Base-by-base conservation (phyloP, 305 asterid genomes). In the Withania somnifera region DNA sequence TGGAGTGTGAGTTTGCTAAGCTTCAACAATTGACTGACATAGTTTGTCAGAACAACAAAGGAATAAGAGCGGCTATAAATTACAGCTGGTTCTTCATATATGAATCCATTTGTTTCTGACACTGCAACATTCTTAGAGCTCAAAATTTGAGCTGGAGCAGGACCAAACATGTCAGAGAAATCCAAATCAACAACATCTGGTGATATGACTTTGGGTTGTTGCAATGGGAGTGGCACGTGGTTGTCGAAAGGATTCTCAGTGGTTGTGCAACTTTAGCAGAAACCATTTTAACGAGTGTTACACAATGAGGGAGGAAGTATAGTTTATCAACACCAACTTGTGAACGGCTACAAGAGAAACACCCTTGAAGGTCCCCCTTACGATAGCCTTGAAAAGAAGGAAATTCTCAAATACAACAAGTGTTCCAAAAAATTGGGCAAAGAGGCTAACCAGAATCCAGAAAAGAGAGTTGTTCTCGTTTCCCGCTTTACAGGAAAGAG, bases 401-500 rank as follows among this genome's bases (percentile, higher is more conserved):
- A 89, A 90, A 76, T 83, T 85, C 83, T 83, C 88, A 78, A 86
- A 83, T 9, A 82, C 71, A 77, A 87, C 88, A 56, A 89, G 81
- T 80, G 84, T 83, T 76, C 91, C 92, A 58, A 91, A 86, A 85
- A 87, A 91, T 75, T 86, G 82, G 28, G 89, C 92, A 86, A 84
- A 91, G 84, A 91, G 81, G 90, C 92, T 83, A 84, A 83, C 81
- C 79, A 88, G 77, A 86, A 89, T 83, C 89, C 88, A 88, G 91
- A 88, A 85, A 80, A 85, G 86, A 10, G 82, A 77, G 84, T 85
- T 88, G 85, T 85, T 88, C 75, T 89, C 88, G 95, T 91, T 95
- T 90, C 99, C 99, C 89, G 82, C 68, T 83, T 82, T 84, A 84
- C 90, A 92, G 98, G 98, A 95, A 95, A 95, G 97, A 77, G 87